Evolutionary conservation across 1,284 basidiomycete species (phyloP), one percentile per base, ranked within the genome.

Genomic region (Cutaneotrichosporon mucoides): DNA sequence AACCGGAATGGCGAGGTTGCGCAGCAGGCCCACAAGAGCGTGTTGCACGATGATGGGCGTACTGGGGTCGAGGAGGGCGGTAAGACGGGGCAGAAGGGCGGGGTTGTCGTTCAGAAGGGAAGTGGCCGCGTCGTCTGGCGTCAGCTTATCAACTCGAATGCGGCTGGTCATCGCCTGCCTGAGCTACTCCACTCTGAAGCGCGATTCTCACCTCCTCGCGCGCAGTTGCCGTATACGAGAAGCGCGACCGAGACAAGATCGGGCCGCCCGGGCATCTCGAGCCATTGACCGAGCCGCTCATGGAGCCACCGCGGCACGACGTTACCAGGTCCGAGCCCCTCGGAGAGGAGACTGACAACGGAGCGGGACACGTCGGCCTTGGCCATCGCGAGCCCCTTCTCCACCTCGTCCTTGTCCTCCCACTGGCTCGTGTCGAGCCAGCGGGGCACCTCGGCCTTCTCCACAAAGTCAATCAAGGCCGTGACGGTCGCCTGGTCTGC

Each of bases 331-430:
- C 24, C 24, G 24, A 24, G 8, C 86, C 82, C 56, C 84, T 67
- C 90, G 87, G 24, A 90, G 83, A 65, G 90, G 6, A 33, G 33
- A 33, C n/a, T 89, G 11, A 97, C 90, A 13, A 96, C 82, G 1
- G 87, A 85, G 67, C 90, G 90, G 67, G 93, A 86, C 3, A 91
- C 79, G 0, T 87, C 88, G 0, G 86, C 88, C 79, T 95, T 97
- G 76, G 88, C 89, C 35, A 86, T 82, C 60, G 86, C 85, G 59
- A 95, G 87, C 0, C 82, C 81, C 70, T 90, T 66, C 12, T 56
- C 45, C 10, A 13, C 5, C 7, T 53, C 40, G 1, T 58, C 54
- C 8, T 55, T 50, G 13, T 40, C 53, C 45, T 46, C 51, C 34
- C 56, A 40, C 3, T 43, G 45, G 13, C 37, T 38, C 37, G 46